A percentile compares a stretch with the other conserved stretches of the same genome.
These are phyloP conservation scores for Talaromyces sp. DNA, from an alignment of 2,329 filamentous ascomycete genomes.

Conservation along the genomic window DNA sequence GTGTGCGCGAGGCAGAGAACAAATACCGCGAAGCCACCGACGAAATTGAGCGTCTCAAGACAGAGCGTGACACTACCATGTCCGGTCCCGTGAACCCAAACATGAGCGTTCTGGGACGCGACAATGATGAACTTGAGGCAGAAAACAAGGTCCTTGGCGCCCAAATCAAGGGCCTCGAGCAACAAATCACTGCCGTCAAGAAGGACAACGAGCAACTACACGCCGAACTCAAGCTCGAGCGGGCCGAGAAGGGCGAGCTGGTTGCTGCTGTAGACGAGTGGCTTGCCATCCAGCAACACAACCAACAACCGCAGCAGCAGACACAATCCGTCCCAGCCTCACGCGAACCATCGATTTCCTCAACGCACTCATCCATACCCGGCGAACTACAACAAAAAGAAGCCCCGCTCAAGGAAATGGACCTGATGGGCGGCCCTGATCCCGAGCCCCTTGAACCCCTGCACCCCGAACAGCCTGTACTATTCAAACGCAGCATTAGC, in stretches of 20 bases:
- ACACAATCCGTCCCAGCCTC: constrained; percentile 3
- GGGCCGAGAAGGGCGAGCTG: constrained; percentile 43
- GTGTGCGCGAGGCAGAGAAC: constrained; percentile 69
- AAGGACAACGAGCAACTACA: constrained; percentile 62
- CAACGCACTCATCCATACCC: constrained; percentile 5
- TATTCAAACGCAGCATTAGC: constrained; percentile 12
- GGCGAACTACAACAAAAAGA: constrained; percentile 3
- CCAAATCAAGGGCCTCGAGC: constrained; percentile 67
- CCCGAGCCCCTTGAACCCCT: constrained; percentile 14
- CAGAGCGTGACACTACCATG: constrained; percentile 61
- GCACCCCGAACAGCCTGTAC: background rate
- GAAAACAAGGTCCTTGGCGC: constrained; percentile 66
- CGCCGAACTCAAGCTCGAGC: constrained; percentile 52
- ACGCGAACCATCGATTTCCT: constrained; percentile 10
- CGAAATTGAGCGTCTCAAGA: constrained; percentile 70
- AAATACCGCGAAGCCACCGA: constrained; percentile 63
- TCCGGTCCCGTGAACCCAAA: constrained; percentile 50
- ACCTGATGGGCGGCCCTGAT: constrained; percentile 2
- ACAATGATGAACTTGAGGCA: constrained; percentile 59
- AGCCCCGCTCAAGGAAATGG: background rate
- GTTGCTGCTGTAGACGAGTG: constrained; percentile 45
- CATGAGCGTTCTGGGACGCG: constrained; percentile 35
- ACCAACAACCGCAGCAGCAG: constrained; percentile 10
- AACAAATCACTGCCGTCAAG: constrained; percentile 65
- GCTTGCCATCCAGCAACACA: constrained; percentile 32